A percentile compares a stretch with the other conserved stretches of the same genome.
Conservation (phyloP, 1,139 yeast genomes). For the Scheffersomyces illinoinensis region DNA sequence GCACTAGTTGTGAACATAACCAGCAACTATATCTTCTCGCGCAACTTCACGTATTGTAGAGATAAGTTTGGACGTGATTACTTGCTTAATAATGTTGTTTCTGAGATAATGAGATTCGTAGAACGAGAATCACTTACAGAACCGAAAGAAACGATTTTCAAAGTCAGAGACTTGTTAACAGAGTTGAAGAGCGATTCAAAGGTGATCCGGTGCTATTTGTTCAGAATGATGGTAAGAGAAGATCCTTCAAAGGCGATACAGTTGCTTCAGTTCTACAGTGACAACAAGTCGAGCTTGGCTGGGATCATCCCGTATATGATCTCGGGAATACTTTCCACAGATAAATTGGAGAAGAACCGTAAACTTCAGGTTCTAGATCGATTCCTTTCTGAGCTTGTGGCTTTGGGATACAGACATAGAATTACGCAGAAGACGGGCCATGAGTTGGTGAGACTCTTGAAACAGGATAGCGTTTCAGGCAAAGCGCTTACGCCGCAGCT, state of each 20-base stretch:
- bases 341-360: conserved; percentile 13
- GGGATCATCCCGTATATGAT: conserved; percentile 19
- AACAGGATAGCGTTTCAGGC: conserved; percentile 2
- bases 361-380: conserved; percentile 19
- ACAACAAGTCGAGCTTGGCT: conserved; percentile 16
- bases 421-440: conserved; percentile 14
- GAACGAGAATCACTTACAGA: conserved; percentile 8
- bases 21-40: conserved; percentile 9
- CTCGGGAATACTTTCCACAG: conserved; percentile 26
- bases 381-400: conserved; percentile 18
- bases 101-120: conserved; percentile 23
- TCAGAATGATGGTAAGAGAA: conserved; percentile 24
- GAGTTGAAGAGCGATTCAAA: conserved; percentile 15
- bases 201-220: conserved; percentile 20
- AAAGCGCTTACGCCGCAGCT: conserved; percentile 3
- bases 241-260: conserved; percentile 24
- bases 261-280: conserved; percentile 21
- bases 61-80: conserved; percentile 20
- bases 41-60: conserved; percentile 14
- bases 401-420: conserved; percentile 20
- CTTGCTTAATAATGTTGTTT: conserved; percentile 18
- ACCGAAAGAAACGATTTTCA: conserved; percentile 10
- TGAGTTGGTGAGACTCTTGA: conserved; percentile 9
- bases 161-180: conserved; percentile 19
- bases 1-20: conserved; percentile 17